Conservation (phyloP, 768 basidiomycete species). For the Rickenella mellea region DNA sequence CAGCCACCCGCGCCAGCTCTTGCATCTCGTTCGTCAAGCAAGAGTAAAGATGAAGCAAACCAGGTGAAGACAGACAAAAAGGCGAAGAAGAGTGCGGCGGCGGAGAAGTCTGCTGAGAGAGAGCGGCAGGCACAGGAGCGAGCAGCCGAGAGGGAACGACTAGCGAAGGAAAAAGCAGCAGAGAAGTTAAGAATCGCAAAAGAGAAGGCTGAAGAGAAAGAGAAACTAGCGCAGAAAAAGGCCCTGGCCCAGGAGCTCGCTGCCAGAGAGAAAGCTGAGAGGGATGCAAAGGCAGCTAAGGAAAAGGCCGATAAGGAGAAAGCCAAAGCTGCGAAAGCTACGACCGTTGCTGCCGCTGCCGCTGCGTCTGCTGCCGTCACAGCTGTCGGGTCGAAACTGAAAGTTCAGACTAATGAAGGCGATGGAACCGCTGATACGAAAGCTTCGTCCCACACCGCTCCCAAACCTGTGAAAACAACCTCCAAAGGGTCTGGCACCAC, state of each 20-base stretch:
- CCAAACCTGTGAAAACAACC: neutral
- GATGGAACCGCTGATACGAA: neutral
- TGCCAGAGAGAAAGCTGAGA: conserved; percentile 26
- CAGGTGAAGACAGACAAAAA: conserved; percentile 53
- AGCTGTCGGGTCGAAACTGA: conserved; percentile 7
- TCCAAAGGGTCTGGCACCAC: too few species aligned
- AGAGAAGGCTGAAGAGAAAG: conserved; percentile 24
- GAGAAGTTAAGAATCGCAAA: conserved; percentile 41
- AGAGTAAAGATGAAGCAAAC: conserved; percentile 21
- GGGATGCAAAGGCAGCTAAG: conserved; percentile 24
- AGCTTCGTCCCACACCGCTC: neutral
- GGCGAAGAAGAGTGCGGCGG: conserved; percentile 53
- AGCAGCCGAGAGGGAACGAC: conserved; percentile 45
- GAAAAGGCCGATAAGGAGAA: conserved; percentile 20
- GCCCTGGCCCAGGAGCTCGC: conserved; percentile 19
- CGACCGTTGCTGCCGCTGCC: conserved; percentile 15
- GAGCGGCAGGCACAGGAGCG: conserved; percentile 50
- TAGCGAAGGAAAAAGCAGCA: conserved; percentile 41
- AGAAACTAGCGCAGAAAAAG: conserved; percentile 29
- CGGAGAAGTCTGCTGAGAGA: conserved; percentile 53
- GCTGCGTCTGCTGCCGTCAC: conserved; percentile 18
- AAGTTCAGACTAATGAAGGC: neutral
- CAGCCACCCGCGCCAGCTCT: conserved; percentile 11
- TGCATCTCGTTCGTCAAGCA: conserved; percentile 18
- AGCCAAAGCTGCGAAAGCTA: conserved; percentile 13